These are phyloP conservation scores for Rehmannia glutinosa DNA, from an alignment of 257 asterid genomes.

Conservation along the genomic window DNA sequence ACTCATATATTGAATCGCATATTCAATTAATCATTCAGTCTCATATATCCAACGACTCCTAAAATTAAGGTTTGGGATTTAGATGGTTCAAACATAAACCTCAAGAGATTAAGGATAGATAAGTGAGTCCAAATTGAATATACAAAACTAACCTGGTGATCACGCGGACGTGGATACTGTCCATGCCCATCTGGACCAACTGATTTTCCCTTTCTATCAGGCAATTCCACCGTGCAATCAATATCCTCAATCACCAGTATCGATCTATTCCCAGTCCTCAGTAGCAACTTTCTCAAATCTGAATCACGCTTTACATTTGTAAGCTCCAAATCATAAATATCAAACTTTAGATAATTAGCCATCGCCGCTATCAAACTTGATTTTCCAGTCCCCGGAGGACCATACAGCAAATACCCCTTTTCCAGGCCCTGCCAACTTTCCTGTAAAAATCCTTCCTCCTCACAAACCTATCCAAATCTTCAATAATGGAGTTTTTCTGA, in stretches of 20 bases:
- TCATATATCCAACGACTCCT: no score
- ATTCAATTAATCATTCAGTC: no score
- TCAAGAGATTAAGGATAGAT: no score
- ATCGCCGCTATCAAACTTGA: constrained; percentile 73
- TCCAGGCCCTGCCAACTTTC: constrained; percentile 80
- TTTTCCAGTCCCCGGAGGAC: constrained; percentile 84
- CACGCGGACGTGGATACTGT: constrained; percentile 16
- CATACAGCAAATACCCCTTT: no score
- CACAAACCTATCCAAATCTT: constrained; percentile 61
- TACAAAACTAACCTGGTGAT: constrained; percentile 25
- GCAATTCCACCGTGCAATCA: constrained; percentile 58
- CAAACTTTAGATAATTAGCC: constrained; percentile 68
- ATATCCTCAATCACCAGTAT: constrained; percentile 77
- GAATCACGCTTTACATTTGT: constrained; percentile 46
- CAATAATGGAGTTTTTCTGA: constrained; percentile 28
- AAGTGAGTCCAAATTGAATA: no score
- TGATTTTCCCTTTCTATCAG: constrained; percentile 28
- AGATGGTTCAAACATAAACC: no score
- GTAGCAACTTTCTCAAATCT: constrained; percentile 57
- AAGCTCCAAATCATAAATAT: constrained; percentile 67
- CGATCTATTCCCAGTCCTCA: constrained; percentile 56
- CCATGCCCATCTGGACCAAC: constrained; percentile 11
- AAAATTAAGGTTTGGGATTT: no score
- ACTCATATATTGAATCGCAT: no score
- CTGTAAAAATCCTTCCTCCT: constrained; percentile 57